A percentile compares a stretch with the other conserved stretches of the same genome.
These are phyloP conservation scores for Toxoplasma gondii DNA, from an alignment of 169 alveolate genomes.

Conservation along the genomic window DNA sequence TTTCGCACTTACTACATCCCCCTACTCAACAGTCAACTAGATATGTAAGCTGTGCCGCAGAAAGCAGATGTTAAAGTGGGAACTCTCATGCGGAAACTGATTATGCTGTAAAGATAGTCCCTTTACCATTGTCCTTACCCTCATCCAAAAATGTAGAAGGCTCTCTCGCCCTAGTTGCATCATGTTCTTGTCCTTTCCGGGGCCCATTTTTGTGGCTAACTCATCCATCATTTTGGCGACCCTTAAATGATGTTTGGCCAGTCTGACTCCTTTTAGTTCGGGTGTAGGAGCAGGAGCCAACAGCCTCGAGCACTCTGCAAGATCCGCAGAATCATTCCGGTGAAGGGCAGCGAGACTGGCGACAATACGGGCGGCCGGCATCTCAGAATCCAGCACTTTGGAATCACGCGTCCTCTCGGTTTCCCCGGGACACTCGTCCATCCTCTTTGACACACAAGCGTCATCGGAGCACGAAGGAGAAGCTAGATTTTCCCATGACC, in stretches of 20 bases:
- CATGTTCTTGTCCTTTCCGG: constrained; percentile 28
- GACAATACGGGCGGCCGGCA: background rate
- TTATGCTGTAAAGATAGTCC: too few relatives aligned
- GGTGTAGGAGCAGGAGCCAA: background rate
- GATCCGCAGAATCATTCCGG: background rate
- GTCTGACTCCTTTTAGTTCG: background rate
- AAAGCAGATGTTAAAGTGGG: too few relatives aligned
- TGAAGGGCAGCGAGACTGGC: background rate
- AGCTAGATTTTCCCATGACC: background rate
- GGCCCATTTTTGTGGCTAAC: background rate
- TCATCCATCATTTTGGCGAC: constrained; percentile 28
- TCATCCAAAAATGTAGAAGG: constrained; percentile 32
- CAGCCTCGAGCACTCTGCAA: background rate
- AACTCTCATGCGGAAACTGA: too few relatives aligned
- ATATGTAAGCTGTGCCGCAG: too few relatives aligned
- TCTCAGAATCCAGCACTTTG: background rate
- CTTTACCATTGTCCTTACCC: background rate
- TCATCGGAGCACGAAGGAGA: background rate
- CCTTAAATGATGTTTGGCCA: background rate
- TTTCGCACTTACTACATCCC: too few relatives aligned
- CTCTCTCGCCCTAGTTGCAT: background rate
- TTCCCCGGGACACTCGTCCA: background rate
- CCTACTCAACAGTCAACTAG: too few relatives aligned
- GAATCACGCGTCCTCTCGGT: background rate
- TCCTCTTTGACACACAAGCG: background rate